phyloP scores from a whole-genome alignment of 805 yeast species.

The Cyberlindnera meyerae region DNA sequence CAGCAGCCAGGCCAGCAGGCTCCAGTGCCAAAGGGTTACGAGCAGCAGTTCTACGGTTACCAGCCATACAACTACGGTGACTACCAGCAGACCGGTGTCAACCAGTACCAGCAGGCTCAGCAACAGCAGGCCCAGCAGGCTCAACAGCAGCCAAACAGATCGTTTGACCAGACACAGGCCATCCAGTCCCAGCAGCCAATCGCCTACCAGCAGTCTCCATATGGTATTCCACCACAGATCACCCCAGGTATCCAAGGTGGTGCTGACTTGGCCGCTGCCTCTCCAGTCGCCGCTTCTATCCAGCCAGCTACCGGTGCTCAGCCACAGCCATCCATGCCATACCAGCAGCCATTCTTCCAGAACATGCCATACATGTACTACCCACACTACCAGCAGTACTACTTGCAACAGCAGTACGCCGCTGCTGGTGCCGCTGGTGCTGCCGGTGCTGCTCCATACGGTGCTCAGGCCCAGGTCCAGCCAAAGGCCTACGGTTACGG shows the following conservation, averaged over 20 bases:
- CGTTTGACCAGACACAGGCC: conserved; percentile 9
- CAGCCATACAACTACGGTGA: conserved; percentile 16
- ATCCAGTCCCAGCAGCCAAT: conserved; percentile 19
- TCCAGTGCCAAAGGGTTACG: conserved; percentile 31
- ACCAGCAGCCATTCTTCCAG: conserved; percentile 20
- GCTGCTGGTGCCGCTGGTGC: conserved; percentile 6
- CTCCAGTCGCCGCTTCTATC: conserved; percentile 26
- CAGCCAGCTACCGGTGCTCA: conserved; percentile 24
- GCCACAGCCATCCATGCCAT: conserved; percentile 24
- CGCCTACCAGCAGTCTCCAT: conserved; percentile 24
- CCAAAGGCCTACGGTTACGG: conserved; percentile 20
- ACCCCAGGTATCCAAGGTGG: conserved; percentile 13
- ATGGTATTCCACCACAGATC: conserved; percentile 26
- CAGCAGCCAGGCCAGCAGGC: conserved; percentile 16
- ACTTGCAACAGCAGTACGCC: conserved; percentile 14
- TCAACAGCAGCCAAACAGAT: conserved; percentile 6
- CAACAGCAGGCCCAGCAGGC: conserved; percentile 7
- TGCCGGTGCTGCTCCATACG: conserved; percentile 10
- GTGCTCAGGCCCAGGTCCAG: conserved; percentile 13
- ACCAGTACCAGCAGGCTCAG: conserved; percentile 10
- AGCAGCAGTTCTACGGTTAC: conserved; percentile 27
- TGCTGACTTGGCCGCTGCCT: conserved; percentile 20
- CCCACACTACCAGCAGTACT: conserved; percentile 19
- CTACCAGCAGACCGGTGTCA: conserved; percentile 9
- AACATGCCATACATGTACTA: conserved; percentile 23